A percentile compares a stretch with the other conserved stretches of the same genome.
phyloP scores from a whole-genome alignment of 768 basidiomycete species.

The Nidularia sp. region DNA sequence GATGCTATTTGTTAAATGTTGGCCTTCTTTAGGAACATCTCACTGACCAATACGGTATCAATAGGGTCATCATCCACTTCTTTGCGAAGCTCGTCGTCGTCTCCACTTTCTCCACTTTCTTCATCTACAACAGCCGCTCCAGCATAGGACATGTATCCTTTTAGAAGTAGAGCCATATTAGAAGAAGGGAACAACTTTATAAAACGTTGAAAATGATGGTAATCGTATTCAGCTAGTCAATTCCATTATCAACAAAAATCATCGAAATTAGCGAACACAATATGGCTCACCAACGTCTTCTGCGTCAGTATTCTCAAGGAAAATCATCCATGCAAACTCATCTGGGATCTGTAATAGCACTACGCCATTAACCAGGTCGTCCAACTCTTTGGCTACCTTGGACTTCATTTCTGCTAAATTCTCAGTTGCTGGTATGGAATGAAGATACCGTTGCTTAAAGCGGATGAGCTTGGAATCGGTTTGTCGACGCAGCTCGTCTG shows the following conservation, averaged over 20 bases:
- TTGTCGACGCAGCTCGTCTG: slow-evolving; percentile 73
- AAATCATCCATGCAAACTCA: slow-evolving; percentile 77
- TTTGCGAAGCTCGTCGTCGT: slow-evolving; percentile 10
- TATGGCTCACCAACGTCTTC: slow-evolving; percentile 55
- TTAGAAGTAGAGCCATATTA: slow-evolving; percentile 51
- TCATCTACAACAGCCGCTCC: slow-evolving; percentile 37
- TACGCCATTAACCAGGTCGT: slow-evolving; percentile 69
- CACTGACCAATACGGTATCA: slow-evolving; percentile 59
- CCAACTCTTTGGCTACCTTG: slow-evolving; percentile 54
- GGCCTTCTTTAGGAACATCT: not conserved
- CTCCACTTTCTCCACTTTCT: slow-evolving; percentile 23
- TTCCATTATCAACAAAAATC: not conserved
- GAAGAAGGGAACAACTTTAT: slow-evolving; percentile 61
- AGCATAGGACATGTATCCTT: slow-evolving; percentile 66
- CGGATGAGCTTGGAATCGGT: slow-evolving; percentile 75
- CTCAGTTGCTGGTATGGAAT: slow-evolving; percentile 45
- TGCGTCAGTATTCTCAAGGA: slow-evolving; percentile 70
- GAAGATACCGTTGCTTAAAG: slow-evolving; percentile 58
- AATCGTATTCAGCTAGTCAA: slow-evolving; percentile 56
- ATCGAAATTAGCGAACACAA: slow-evolving; percentile 4
- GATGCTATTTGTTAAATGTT: not conserved
- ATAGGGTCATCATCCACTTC: slow-evolving; percentile 54
- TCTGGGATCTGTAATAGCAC: slow-evolving; percentile 75
- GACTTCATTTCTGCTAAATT: slow-evolving; percentile 35
- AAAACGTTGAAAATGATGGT: slow-evolving; percentile 53